Evolutionary conservation across 169 alveolate genomes (phyloP).

Genomic region (Nephromyces sp.): DNA sequence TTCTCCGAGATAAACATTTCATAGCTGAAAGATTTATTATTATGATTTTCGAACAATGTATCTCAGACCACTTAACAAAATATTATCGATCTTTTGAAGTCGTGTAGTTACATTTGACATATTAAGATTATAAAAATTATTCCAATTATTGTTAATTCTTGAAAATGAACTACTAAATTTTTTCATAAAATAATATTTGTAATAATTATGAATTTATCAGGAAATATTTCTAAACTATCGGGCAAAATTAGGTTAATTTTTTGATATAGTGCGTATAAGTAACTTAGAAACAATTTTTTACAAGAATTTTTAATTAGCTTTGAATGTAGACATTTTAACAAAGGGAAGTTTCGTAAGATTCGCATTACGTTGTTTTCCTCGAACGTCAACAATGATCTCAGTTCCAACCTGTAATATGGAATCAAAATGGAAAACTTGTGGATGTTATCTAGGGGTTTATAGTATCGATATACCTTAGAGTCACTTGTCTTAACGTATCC

Average conservation of each 20-base stretch:
- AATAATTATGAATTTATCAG: neutral
- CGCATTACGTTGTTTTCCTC: conserved; percentile 37
- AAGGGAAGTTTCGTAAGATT: conserved; percentile 55
- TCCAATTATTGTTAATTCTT: no score
- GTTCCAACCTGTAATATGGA: neutral
- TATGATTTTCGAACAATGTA: no score
- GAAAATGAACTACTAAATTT: no score
- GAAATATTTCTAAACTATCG: no score
- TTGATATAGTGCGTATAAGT: neutral
- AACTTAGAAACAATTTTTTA: neutral
- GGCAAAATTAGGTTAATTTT: no score
- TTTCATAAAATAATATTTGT: neutral
- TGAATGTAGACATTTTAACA: conserved; percentile 15
- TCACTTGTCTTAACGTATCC: conserved; percentile 39
- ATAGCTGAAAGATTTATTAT: no score
- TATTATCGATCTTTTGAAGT: no score
- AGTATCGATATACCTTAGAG: conserved; percentile 1
- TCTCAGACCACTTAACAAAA: no score
- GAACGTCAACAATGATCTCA: neutral
- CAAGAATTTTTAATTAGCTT: neutral
- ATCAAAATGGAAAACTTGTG: neutral
- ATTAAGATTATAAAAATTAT: no score
- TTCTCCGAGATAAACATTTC: no score
- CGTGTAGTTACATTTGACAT: no score
- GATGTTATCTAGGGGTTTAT: neutral